These are phyloP conservation scores for Mariannaea sp. DNA, from an alignment of 2,329 filamentous ascomycete species.

Conservation along the genomic window DNA sequence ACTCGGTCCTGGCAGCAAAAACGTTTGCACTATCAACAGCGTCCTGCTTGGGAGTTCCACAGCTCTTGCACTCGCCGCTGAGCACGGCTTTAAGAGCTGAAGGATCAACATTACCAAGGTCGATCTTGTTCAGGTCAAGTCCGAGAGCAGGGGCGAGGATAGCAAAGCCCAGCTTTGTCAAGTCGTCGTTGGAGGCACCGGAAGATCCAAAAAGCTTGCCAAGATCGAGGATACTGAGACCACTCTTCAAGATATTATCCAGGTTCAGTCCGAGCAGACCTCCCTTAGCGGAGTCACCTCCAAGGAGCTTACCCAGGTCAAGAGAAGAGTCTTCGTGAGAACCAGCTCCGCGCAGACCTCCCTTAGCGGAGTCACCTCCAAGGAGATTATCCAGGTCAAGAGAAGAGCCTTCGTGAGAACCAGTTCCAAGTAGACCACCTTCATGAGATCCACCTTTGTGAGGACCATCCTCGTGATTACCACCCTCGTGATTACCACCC, in stretches of 20 bases:
- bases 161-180: not conserved
- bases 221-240: not conserved
- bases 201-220: not conserved
- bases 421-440: no score
- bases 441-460: no score
- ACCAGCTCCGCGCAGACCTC: no score
- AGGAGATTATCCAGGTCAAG: no score
- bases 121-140: constrained; percentile 4
- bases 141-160: constrained; percentile 2
- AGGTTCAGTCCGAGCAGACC: not conserved
- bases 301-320: no score
- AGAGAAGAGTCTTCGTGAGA: no score
- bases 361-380: no score
- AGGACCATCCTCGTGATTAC: no score
- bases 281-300: not conserved
- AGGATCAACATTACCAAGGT: not conserved
- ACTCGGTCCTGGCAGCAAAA: not conserved
- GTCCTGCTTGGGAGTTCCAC: not conserved
- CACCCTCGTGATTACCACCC: no score
- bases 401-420: no score
- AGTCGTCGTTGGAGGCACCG: not conserved
- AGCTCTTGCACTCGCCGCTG: not conserved
- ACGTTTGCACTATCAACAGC: no score
- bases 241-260: not conserved
- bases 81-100: not conserved